A percentile compares a stretch with the other conserved stretches of the same genome.
These are phyloP conservation scores for Porcisia hertigi DNA, from an alignment of 208 protist species.

Conservation along the genomic window DNA sequence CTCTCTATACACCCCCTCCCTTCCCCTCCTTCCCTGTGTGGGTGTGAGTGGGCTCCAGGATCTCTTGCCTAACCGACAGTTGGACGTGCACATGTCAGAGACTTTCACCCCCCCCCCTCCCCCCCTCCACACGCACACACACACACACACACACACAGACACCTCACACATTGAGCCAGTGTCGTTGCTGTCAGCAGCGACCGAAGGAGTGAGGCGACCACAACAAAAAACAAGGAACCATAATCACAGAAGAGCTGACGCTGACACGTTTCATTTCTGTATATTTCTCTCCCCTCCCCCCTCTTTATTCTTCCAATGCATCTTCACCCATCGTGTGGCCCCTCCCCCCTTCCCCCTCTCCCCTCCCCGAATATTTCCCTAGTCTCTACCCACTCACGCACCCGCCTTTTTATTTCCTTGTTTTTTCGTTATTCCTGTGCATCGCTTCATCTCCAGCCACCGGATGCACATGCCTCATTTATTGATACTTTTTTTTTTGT, in stretches of 20 bases:
- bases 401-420: too few species aligned
- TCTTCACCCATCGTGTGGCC: too few species aligned
- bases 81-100: not conserved
- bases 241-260: not conserved
- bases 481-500: too few species aligned
- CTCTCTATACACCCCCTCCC: slow-evolving; percentile 4
- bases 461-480: too few species aligned
- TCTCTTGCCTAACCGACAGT: not conserved
- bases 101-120: not conserved
- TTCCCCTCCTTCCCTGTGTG: slow-evolving; percentile 6
- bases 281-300: not conserved
- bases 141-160: not conserved
- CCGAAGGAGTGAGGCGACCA: not conserved
- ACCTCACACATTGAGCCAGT: not conserved
- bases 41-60: too few species aligned
- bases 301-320: too few species aligned
- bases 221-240: not conserved
- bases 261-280: not conserved
- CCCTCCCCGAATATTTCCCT: too few species aligned
- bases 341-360: too few species aligned
- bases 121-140: too few species aligned
- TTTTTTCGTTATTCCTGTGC: too few species aligned
- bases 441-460: too few species aligned
- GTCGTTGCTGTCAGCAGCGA: not conserved
- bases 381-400: too few species aligned